These are phyloP conservation scores for Malus orientalis DNA, from an alignment of 306 rosid genomes.

Conservation along the genomic window DNA sequence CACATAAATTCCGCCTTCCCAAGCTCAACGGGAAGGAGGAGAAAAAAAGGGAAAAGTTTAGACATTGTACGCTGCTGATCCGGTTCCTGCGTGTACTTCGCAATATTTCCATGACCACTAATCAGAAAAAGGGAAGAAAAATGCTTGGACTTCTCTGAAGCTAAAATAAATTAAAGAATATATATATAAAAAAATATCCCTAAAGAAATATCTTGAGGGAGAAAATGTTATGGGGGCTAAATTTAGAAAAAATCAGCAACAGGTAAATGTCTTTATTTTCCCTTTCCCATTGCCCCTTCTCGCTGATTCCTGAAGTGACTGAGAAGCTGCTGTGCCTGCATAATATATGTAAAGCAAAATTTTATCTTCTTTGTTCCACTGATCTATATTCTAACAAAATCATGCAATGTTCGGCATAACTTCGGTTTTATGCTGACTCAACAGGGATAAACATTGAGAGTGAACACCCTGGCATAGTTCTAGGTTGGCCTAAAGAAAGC, in stretches of 20 bases:
- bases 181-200: conserved; percentile 16
- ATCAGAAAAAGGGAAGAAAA: not conserved
- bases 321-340: conserved; percentile 94
- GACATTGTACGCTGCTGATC: conserved; percentile 15
- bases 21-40: not conserved
- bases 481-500: not conserved
- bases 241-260: conserved; percentile 3
- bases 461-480: not conserved
- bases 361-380: not conserved
- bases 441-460: not conserved
- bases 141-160: conserved; percentile 6
- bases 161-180: conserved; percentile 41
- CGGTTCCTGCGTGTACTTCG: not conserved
- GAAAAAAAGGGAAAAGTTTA: not conserved
- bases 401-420: not conserved
- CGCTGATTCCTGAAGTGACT: conserved; percentile 83
- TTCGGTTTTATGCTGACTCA: not conserved
- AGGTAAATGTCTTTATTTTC: conserved; percentile 32
- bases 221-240: conserved; percentile 1
- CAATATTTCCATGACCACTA: conserved; percentile 3
- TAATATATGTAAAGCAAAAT: not conserved
- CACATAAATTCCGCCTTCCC: not conserved
- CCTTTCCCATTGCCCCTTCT: conserved; percentile 56
- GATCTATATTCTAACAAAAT: not conserved
- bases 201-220: not conserved